Evolutionary conservation across 768 basidiomycete species (phyloP).

Genomic region (Pisolithus microcarpus): DNA sequence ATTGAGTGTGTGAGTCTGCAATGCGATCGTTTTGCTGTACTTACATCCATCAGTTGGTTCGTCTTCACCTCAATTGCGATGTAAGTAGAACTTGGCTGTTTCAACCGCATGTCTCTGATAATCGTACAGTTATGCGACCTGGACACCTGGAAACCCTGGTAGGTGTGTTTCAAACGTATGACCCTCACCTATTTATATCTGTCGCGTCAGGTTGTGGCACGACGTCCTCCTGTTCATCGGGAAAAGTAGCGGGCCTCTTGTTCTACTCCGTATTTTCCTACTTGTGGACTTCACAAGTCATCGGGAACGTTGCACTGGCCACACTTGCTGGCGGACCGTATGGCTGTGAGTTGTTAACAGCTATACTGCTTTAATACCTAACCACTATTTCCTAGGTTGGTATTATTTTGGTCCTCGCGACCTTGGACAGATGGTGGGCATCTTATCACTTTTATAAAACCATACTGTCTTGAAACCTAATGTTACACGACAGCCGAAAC

Average conservation of each 20-base stretch:
- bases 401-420: conserved; percentile 79
- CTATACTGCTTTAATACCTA: not conserved
- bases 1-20: conserved; percentile 50
- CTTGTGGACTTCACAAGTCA: conserved; percentile 79
- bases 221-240: conserved; percentile 54
- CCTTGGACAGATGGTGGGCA: conserved; percentile 53
- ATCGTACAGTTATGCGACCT: conserved; percentile 46
- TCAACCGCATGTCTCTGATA: not conserved
- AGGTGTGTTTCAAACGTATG: conserved; percentile 14
- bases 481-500: conserved; percentile 44
- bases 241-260: conserved; percentile 71
- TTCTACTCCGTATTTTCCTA: conserved; percentile 79
- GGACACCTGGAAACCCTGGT: conserved; percentile 73
- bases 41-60: conserved; percentile 51
- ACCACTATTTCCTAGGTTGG: conserved; percentile 33
- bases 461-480: not conserved
- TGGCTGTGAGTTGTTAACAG: conserved; percentile 33
- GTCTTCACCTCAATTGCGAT: conserved; percentile 72
- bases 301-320: conserved; percentile 69
- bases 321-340: conserved; percentile 78
- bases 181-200: not conserved
- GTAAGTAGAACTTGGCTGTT: conserved; percentile 28
- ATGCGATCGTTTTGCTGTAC: not conserved
- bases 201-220: conserved; percentile 38
- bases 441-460: not conserved